Base-by-base conservation (phyloP, 75 land plant genomes). In the Sequoiadendron giganteum region DNA sequence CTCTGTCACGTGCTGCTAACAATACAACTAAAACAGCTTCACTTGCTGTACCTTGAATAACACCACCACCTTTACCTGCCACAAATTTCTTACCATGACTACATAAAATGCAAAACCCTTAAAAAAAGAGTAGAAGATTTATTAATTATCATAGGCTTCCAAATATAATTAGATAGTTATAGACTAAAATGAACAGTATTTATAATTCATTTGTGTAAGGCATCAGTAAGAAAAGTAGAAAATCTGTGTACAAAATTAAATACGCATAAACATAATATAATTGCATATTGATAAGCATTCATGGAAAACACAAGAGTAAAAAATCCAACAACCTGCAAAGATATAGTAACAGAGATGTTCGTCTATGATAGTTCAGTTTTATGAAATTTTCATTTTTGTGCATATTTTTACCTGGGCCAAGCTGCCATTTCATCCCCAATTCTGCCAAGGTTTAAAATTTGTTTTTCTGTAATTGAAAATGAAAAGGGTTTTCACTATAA, bases 31-130 rank as follows among this genome's bases (percentile, higher is more conserved):
- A 73, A 79, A 97, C 92, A 82, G 99, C 99, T 89, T 96, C 99
- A 90, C 99, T 96, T 54, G 99, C 96, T 25, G 97, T 95, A 36
- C 99, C 99, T 87, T 97, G 99, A 86, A 97, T 95, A 52, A 97
- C 99, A 76, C 99, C 99, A 72, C 97, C 99, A 88, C 97, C 99
- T 82, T 92, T 87, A 65, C 98, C 84, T 82, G 84, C 54, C 18
- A 82, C 52, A 47, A 28, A 32, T 47, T 82, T 82, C 30, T 82
- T 45, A 47, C 48, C 15, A 28, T 45, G 2, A 82, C 15, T 47
- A 82, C 30, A 13, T 13, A 47, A 82, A 47, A 82, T 45, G 28
- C 14, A 82, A 47, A 47, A 82, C 32, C 9, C 25, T 10, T 82
- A 43, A 25, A 80, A 28, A 10, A 82, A 82, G 84, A 82, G 47